Conservation (phyloP, 2,329 filamentous ascomycete species). For the Trichoderma gracile region DNA sequence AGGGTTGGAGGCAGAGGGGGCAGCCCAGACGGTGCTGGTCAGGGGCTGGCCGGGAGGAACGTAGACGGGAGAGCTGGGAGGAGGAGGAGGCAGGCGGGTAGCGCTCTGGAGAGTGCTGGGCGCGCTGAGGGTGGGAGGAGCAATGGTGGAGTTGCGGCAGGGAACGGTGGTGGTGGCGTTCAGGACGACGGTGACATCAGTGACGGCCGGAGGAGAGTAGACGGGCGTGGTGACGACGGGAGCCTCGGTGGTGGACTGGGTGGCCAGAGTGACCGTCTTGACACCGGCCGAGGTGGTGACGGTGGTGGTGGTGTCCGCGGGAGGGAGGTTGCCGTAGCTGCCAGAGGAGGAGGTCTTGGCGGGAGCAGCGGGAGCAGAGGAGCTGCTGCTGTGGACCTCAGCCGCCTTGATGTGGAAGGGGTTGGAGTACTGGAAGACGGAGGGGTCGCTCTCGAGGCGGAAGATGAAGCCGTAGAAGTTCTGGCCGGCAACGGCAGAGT, state of each 20-base stretch:
- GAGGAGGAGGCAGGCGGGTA: conserved; percentile 32
- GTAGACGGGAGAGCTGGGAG: conserved; percentile 33
- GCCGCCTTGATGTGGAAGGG: conserved; percentile 55
- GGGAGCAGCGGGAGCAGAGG: conserved; percentile 24
- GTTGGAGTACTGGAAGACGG: conserved; percentile 62
- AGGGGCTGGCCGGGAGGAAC: conserved; percentile 27
- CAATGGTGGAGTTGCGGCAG: conserved; percentile 30
- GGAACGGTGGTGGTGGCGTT: conserved; percentile 33
- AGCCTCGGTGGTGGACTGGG: conserved; percentile 32
- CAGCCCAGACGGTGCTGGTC: conserved; percentile 31
- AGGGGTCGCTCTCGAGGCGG: conserved; percentile 48
- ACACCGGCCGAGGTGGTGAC: conserved; percentile 35
- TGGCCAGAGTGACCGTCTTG: conserved; percentile 37
- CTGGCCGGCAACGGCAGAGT: conserved; percentile 45
- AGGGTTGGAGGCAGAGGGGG: conserved; percentile 30
- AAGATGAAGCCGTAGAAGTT: conserved; percentile 61
- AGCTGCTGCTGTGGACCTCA: background rate
- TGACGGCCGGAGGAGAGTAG: conserved; percentile 21
- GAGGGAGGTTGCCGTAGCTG: conserved; percentile 5
- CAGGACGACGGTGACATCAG: conserved; percentile 30
- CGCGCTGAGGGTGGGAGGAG: conserved; percentile 31
- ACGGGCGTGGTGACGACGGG: conserved; percentile 31
- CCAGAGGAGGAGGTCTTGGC: conserved; percentile 26
- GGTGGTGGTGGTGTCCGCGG: conserved; percentile 33
- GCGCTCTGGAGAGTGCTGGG: conserved; percentile 30